phyloP scores from a whole-genome alignment of 2,329 filamentous ascomycete genomes.

The Talaromyces rugulosus region DNA sequence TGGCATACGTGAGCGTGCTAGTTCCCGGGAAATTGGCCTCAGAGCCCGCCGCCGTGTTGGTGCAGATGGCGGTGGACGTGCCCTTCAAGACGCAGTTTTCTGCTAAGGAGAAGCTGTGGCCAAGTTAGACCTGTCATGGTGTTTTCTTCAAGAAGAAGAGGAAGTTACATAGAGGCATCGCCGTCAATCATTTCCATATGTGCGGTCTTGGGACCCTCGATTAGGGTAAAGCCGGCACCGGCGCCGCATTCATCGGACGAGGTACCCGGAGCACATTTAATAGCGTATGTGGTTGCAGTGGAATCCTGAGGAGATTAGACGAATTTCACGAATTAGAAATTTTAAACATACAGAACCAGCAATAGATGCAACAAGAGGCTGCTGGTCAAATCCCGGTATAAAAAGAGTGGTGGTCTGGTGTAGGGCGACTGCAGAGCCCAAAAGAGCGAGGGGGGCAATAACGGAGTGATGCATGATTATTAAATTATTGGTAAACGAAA shows the following conservation, averaged over 20 bases:
- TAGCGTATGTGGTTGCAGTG: slow-evolving; percentile 7
- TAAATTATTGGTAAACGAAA: background rate
- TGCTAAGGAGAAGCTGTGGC: background rate
- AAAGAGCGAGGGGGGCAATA: slow-evolving; percentile 1
- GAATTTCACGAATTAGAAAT: background rate
- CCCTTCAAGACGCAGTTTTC: background rate
- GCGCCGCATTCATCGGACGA: slow-evolving; percentile 8
- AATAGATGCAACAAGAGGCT: slow-evolving; percentile 11
- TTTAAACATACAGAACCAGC: slow-evolving; percentile 6
- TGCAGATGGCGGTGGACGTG: slow-evolving; percentile 4
- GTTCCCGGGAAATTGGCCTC: slow-evolving; percentile 2
- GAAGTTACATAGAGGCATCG: background rate
- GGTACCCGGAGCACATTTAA: background rate
- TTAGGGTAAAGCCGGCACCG: background rate
- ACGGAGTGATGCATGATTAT: background rate
- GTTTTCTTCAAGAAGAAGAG: no score
- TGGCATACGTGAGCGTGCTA: background rate
- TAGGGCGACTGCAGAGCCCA: slow-evolving; percentile 7
- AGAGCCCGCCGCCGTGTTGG: background rate
- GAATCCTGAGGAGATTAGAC: slow-evolving; percentile 2
- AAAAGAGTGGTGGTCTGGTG: slow-evolving; percentile 14
- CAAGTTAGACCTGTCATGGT: background rate
- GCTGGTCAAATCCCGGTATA: slow-evolving; percentile 11
- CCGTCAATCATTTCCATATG: background rate
- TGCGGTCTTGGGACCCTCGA: slow-evolving; percentile 6